Evolutionary conservation across 1,284 basidiomycete genomes (phyloP).

Genomic region (Salmacisia buchloeana): DNA sequence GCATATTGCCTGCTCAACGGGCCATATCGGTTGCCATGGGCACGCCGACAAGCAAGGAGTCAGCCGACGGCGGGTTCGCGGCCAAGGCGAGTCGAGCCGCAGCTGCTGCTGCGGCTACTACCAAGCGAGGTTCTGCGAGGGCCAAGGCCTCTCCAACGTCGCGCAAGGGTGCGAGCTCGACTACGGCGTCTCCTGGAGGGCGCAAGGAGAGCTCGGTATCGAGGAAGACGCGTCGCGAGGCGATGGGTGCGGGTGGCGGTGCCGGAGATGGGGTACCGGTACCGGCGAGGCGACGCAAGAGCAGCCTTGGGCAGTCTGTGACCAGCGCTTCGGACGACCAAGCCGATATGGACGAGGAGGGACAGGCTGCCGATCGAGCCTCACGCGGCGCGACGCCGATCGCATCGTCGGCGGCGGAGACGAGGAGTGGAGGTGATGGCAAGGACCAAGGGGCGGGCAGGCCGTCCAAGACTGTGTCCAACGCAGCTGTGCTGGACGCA

Average conservation of each 20-base stretch:
- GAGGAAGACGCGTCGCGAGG: neutral
- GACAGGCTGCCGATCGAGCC: neutral
- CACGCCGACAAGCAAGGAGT: neutral
- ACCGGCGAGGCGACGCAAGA: neutral
- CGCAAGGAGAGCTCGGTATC: neutral
- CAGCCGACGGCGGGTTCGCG: neutral
- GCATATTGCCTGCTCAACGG: neutral
- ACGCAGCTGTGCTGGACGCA: too few species aligned
- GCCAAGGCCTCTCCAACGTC: neutral
- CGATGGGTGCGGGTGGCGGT: neutral
- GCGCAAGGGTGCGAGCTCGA: neutral
- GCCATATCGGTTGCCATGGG: neutral
- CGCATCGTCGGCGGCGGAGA: neutral
- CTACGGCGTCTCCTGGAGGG: too few species aligned
- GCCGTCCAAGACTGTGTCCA: neutral
- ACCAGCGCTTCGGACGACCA: neutral
- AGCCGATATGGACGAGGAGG: neutral
- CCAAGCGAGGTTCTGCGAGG: too few species aligned
- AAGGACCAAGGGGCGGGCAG: neutral
- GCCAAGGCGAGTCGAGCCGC: neutral
- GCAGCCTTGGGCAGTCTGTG: neutral
- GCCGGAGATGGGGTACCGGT: neutral
- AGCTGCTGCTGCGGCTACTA: neutral
- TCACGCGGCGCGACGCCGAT: neutral
- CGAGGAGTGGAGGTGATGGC: neutral